Base-by-base conservation (phyloP, 1,284 basidiomycete species). In the Xerocomus amazonicus region DNA sequence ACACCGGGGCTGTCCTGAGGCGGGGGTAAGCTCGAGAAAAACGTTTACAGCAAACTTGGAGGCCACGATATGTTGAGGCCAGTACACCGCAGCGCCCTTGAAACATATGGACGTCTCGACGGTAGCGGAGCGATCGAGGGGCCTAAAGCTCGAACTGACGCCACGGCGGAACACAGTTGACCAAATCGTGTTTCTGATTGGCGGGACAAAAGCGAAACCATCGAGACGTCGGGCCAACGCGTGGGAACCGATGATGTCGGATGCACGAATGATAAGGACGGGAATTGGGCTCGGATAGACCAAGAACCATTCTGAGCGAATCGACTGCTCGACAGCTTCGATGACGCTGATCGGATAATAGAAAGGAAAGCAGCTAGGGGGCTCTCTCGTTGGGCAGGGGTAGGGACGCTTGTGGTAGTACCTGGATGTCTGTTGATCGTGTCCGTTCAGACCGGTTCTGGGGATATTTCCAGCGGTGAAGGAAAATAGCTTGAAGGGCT, bases 21-120 rank as follows among this genome's bases (percentile, higher is more conserved):
- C 2, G 37, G 41, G 1, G 6, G 40, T 33, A 1, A 39, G 0
- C 43, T 68, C 56, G 13, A 64, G 10, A 19, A 68, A 65, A 0
- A 65, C 39, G 35, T 68, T 68, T 3, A 67, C 53, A n/a, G 62
- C 62, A 13, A 63, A 63, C 3, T 44, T 34, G 19, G 58, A 54
- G 13, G 56, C 57, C 9, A 55, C 50, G 26, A 56, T 42, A 10
- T 61, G 53, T 37, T 63, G 54, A 12, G 58, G 51, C 32, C 27
- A 13, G 31, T 65, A 60, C 2, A 34, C 1, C 1, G 54, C 53
- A 4, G 0, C 45, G 2, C 55, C 59, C 14, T 26, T 32, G 6
- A 5, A n/a, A 9, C 26, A 38, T 0, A 42, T 3, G 26, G 6
- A 10, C 6, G 41, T 44, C 1, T 48, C 33, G 39, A 65, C 47